These are phyloP conservation scores for Penicillium diatomitis DNA, from an alignment of 495 filamentous ascomycete genomes.

Conservation along the genomic window DNA sequence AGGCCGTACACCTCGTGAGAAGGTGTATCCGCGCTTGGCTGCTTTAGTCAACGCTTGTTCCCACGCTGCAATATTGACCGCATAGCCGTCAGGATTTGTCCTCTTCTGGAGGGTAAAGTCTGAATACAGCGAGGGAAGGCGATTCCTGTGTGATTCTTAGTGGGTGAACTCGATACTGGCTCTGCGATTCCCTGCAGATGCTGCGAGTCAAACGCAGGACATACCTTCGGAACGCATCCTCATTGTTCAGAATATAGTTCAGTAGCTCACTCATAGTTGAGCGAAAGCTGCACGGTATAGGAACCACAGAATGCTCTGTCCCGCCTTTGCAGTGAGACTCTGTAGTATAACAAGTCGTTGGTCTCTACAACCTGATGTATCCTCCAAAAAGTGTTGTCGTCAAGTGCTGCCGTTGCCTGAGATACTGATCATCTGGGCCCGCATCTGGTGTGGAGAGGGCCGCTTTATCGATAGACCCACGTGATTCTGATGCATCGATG, in stretches of 20 bases:
- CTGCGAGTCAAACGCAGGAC: background rate
- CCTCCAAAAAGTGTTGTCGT: background rate
- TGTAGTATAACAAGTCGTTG: too few species aligned
- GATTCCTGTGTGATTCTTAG: slow-evolving; percentile 43
- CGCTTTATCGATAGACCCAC: slow-evolving; percentile 27
- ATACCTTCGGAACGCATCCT: slow-evolving; percentile 60
- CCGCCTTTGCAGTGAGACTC: too few species aligned
- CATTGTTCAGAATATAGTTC: slow-evolving; percentile 49
- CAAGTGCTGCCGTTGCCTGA: background rate
- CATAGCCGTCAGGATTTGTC: slow-evolving; percentile 85
- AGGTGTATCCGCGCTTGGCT: slow-evolving; percentile 54
- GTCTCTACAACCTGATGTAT: too few species aligned
- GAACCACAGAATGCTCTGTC: too few species aligned
- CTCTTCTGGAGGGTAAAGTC: slow-evolving; percentile 73
- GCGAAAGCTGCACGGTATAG: too few species aligned
- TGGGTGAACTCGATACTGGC: too few species aligned
- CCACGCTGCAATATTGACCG: slow-evolving; percentile 81
- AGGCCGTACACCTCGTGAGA: slow-evolving; percentile 27
- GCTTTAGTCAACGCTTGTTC: slow-evolving; percentile 61
- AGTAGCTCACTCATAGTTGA: slow-evolving; percentile 49
- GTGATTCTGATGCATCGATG: slow-evolving; percentile 1
- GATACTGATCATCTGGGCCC: background rate
- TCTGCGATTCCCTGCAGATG: background rate
- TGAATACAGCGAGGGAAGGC: slow-evolving; percentile 87
- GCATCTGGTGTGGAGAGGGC: background rate